These are phyloP conservation scores for Dictyostelium capitatum DNA, from an alignment of 78 protist genomes.

Conservation along the genomic window DNA sequence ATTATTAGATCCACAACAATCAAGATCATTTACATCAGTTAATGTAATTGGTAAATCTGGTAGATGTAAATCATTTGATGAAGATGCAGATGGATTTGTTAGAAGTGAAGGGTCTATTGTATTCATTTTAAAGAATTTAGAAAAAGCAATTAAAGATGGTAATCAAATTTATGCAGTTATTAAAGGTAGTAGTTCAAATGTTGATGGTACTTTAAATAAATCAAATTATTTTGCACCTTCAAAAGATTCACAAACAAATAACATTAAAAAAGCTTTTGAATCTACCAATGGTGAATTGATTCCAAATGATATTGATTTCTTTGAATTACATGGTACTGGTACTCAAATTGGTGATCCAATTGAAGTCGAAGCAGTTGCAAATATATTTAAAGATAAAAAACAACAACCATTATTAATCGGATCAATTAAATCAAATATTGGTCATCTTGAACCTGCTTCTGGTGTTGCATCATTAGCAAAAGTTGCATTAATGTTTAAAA, in stretches of 20 bases:
- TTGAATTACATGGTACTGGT: slow-evolving; percentile 84
- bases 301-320: slow-evolving; percentile 25
- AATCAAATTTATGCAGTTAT: slow-evolving; percentile 66
- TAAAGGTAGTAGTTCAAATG: slow-evolving; percentile 31
- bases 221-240: background rate
- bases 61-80: slow-evolving; percentile 87
- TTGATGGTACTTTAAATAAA: slow-evolving; percentile 80
- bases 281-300: slow-evolving; percentile 5
- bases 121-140: slow-evolving; percentile 29
- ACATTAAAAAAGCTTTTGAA: background rate
- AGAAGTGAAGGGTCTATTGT: slow-evolving; percentile 86
- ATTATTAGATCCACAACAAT: slow-evolving; percentile 16
- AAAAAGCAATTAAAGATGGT: slow-evolving; percentile 14
- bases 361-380: slow-evolving; percentile 40
- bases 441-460: slow-evolving; percentile 78
- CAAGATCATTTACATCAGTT: slow-evolving; percentile 13
- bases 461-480: slow-evolving; percentile 29
- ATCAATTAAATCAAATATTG: slow-evolving; percentile 14
- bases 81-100: slow-evolving; percentile 91
- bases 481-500: slow-evolving; percentile 33
- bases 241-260: background rate
- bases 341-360: slow-evolving; percentile 77
- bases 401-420: background rate
- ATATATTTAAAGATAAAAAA: slow-evolving; percentile 28
- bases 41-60: slow-evolving; percentile 83